phyloP scores from a whole-genome alignment of 768 basidiomycete species.

The Leccinum incarnatum region DNA sequence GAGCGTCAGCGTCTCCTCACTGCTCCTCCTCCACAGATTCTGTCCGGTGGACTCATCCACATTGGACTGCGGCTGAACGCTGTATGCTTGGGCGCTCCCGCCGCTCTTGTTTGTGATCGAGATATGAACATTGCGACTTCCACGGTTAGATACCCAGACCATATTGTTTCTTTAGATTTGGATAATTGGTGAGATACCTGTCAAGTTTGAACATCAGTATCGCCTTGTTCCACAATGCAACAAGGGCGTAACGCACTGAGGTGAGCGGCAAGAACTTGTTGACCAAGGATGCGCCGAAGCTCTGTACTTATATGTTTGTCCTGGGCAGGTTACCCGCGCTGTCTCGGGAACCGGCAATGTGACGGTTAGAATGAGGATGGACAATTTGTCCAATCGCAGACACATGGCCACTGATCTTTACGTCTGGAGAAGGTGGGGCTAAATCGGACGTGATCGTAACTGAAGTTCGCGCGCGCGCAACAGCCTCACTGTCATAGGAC shows the following conservation, averaged over 20 bases:
- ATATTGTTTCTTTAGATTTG: not conserved
- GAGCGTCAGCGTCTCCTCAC: conserved; percentile 7
- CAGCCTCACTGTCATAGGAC: no score
- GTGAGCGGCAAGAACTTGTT: not conserved
- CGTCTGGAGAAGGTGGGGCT: no score
- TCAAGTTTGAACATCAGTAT: not conserved
- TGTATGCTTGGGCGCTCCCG: not conserved
- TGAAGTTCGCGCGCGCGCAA: no score
- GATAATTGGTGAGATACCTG: not conserved
- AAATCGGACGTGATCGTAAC: no score
- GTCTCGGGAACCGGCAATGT: not conserved
- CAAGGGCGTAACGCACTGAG: not conserved
- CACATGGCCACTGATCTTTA: no score
- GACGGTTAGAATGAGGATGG: no score
- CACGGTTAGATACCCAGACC: conserved; percentile 20
- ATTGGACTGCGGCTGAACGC: not conserved
- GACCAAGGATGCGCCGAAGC: not conserved
- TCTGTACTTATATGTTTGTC: not conserved
- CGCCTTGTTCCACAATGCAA: not conserved
- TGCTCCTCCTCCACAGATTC: conserved; percentile 11
- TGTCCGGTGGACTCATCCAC: not conserved
- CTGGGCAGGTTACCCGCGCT: not conserved
- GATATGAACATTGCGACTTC: not conserved
- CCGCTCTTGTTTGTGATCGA: conserved; percentile 7
- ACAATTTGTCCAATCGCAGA: no score